phyloP scores from a whole-genome alignment of 225 moss, liverwort and hornwort species.

The Anthoceros angustus region DNA sequence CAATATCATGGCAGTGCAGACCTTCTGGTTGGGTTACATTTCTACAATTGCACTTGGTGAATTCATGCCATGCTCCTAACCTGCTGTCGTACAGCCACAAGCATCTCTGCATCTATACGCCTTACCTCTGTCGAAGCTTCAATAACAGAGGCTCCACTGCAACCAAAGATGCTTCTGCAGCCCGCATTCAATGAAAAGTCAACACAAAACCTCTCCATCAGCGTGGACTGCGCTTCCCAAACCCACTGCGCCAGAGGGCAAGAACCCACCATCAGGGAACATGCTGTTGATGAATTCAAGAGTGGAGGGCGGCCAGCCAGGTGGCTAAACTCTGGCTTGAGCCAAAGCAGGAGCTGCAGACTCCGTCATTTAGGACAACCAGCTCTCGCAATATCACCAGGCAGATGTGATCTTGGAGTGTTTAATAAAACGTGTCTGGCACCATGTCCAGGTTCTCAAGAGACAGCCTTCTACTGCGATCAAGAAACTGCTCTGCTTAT shows the following conservation, averaged over 20 bases:
- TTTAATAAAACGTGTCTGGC: too few species aligned
- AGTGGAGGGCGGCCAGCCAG: constrained; percentile 12
- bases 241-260: not conserved
- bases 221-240: not conserved
- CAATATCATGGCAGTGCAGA: not conserved
- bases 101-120: constrained; percentile 87
- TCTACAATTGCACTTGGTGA: not conserved
- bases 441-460: too few species aligned
- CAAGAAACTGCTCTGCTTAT: too few species aligned
- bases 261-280: constrained; percentile 64
- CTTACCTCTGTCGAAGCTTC: constrained; percentile 90
- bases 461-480: too few species aligned
- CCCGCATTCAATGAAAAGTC: not conserved
- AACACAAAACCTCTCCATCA: not conserved
- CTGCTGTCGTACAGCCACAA: constrained; percentile 93
- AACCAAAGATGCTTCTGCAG: constrained; percentile 87
- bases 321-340: not conserved
- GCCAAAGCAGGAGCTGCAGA: not conserved
- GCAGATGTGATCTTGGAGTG: too few species aligned
- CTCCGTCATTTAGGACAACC: not conserved
- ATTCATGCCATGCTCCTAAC: constrained; percentile 13
- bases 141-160: constrained; percentile 86
- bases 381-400: too few species aligned
- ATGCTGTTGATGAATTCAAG: constrained; percentile 94
- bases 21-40: not conserved